Evolutionary conservation across 768 basidiomycete genomes (phyloP), one percentile per base, ranked within the genome.

Genomic region (Asterophora lycoperdoides): DNA sequence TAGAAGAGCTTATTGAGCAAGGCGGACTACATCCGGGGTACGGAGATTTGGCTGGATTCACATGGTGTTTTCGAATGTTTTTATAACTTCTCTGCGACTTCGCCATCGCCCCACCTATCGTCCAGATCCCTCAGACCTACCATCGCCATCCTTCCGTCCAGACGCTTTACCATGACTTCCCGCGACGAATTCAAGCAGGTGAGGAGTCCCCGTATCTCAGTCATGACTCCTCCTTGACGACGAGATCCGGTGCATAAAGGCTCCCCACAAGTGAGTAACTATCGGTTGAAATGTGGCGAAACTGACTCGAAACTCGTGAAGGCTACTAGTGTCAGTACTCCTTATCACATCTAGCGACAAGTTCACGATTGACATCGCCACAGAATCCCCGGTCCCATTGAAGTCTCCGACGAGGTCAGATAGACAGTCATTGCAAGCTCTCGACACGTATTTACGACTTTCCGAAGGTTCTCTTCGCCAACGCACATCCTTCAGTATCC

Each of bases 401-500:
- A 84, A 60, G 71, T 83, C 48, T 62, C 76, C 30, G 76, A 79
- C 62, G 74, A 76, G 55, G 69, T 20, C 17, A 37, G 32, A n/a
- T 38, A 26, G 13, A 14, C 17, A 38, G 29, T 20, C n/a, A 20
- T 11, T 41, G 23, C 17, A 8, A 18, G 7, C 39, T 20, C 3
- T 42, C 5, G 13, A n/a, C 4, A 10, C 26, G 7, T 9, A 42
- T 28, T 38, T 2, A 46, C 37, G 10, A 26, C 19, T 29, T 3
- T 28, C 17, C 30, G 19, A 56, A 87, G 78, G 93, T 98, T 51
- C 84, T 98, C 56, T 84, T 74, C 59, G 93, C 93, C 60, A 97
- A 97, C 74, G 95, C 96, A 0, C 90, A 89, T 58, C 92, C 93
- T 0, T 81, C 85, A 46, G 77, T 93, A 75, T 89, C 88, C 44